phyloP scores from a whole-genome alignment of 2,329 filamentous ascomycete genomes.

The Thelonectria olida region DNA sequence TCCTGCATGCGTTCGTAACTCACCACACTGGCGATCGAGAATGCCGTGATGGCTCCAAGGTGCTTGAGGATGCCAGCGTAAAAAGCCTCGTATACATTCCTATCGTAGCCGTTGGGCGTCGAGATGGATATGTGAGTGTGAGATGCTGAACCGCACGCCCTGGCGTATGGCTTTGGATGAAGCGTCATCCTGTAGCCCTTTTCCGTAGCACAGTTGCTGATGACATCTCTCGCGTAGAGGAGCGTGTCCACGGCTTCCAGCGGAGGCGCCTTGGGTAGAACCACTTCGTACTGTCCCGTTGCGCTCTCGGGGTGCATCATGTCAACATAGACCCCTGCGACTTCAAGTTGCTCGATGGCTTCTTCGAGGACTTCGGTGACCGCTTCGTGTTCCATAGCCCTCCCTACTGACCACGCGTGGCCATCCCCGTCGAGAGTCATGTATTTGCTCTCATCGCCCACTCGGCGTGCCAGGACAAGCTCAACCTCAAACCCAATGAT shows the following conservation, averaged over 20 bases:
- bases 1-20: constrained; percentile 77
- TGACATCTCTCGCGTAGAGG: constrained; percentile 75
- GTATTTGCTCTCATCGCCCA: constrained; percentile 43
- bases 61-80: constrained; percentile 77
- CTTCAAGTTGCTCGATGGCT: constrained; percentile 68
- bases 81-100: constrained; percentile 68
- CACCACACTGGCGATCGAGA: constrained; percentile 70
- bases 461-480: constrained; percentile 72
- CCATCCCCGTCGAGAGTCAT: constrained; percentile 63
- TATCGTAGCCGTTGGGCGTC: constrained; percentile 50
- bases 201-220: constrained; percentile 69
- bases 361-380: constrained; percentile 70
- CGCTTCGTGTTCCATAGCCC: constrained; percentile 67
- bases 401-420: constrained; percentile 77
- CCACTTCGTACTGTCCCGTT: constrained; percentile 80
- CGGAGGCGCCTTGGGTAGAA: constrained; percentile 70
- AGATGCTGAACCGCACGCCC: constrained; percentile 69
- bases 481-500: constrained; percentile 85
- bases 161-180: constrained; percentile 73
- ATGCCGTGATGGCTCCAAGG: constrained; percentile 72
- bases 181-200: constrained; percentile 75
- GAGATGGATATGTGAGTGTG: constrained; percentile 77
- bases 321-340: constrained; percentile 72
- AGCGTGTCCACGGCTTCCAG: constrained; percentile 77
- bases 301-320: constrained; percentile 80